Evolutionary conservation across 768 basidiomycete genomes (phyloP), one percentile per base, ranked within the genome.

Genomic region (Hygrophoropsis aurantiaca): DNA sequence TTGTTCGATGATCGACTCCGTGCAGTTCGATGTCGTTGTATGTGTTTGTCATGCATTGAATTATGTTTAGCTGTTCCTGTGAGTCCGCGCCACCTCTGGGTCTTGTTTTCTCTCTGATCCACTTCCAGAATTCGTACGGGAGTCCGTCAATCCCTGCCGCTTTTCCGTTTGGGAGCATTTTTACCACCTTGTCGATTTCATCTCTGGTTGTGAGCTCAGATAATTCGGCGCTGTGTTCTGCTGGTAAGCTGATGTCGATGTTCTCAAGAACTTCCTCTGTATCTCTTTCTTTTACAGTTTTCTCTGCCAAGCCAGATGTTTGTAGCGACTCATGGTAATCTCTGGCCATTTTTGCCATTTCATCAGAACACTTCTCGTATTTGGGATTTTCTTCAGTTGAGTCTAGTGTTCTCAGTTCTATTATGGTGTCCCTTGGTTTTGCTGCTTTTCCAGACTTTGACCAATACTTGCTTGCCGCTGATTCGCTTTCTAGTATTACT

Each of bases 281-380:
- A 7, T 30, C 27, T 30, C 6, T 7, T 2, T 21, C 16, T 11
- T 20, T 26, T 26, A 11, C 7, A 4, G 20, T 19, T 19, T 25
- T 23, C 21, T 24, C 26, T 26, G 10, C 45, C 11, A 47, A 19
- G 11, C 46, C 44, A 7, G 49, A 25, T 0, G 30, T 16, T 41
- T 73, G 69, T 0, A 73, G 57, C 0, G 54, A 9, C 6, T 6
- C 27, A 13, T 30, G 27, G 13, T 30, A 30, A 13, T 30, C 13
- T 30, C 27, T 30, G 0, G 68, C 64, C 0, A 71, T 42, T 0
- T 67, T 42, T 0, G 68, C 63, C 71, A 73, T 74, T 16, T 62
- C 42, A 0, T 49, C 9, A 1, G 67, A 63, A 0, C 44, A 8
- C 0, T 0, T 45, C 10, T 0, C 0, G n/a, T n/a, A n/a, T n/a